A percentile compares a stretch with the other conserved stretches of the same genome.
phyloP scores from a whole-genome alignment of 495 filamentous ascomycete genomes.

The Penicillium desertorum region DNA sequence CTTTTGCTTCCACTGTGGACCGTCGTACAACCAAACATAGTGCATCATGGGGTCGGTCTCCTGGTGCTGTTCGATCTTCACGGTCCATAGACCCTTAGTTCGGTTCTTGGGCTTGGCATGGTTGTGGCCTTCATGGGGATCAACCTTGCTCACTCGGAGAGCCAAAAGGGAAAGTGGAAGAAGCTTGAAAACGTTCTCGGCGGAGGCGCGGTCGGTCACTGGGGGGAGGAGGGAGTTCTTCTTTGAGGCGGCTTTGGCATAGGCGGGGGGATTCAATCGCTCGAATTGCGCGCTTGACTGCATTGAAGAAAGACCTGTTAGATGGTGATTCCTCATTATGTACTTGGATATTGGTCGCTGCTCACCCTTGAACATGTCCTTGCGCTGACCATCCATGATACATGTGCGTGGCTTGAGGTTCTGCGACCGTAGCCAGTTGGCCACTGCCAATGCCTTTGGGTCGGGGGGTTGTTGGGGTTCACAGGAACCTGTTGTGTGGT shows the following conservation, averaged over 20 bases:
- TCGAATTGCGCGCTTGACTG: constrained; percentile 96
- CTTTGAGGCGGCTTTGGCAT: constrained; percentile 72
- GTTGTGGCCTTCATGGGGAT: constrained; percentile 69
- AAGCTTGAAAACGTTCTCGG: constrained; percentile 91
- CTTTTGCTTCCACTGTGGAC: constrained; percentile 88
- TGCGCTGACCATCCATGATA: constrained; percentile 93
- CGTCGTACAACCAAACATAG: constrained; percentile 97
- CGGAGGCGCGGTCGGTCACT: constrained; percentile 79
- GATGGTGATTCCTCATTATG: neutral
- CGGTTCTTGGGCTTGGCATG: constrained; percentile 81
- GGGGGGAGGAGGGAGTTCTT: constrained; percentile 90
- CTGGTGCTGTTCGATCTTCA: constrained; percentile 95
- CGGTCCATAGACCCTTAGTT: constrained; percentile 93
- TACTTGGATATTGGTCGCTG: neutral
- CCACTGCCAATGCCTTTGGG: constrained; percentile 84
- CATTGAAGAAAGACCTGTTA: constrained; percentile 7
- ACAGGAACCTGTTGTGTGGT: constrained; percentile 52
- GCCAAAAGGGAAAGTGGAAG: constrained; percentile 95
- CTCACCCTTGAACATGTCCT: constrained; percentile 95
- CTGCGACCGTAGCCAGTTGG: constrained; percentile 82
- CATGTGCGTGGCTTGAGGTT: constrained; percentile 87
- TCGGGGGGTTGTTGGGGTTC: constrained; percentile 71
- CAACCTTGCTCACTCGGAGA: constrained; percentile 82
- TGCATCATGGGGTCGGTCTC: constrained; percentile 87
- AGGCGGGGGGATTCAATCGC: constrained; percentile 86